A percentile compares a stretch with the other conserved stretches of the same genome.
phyloP scores from a whole-genome alignment of 2,329 filamentous ascomycete genomes.

The Didymella pinodella region DNA sequence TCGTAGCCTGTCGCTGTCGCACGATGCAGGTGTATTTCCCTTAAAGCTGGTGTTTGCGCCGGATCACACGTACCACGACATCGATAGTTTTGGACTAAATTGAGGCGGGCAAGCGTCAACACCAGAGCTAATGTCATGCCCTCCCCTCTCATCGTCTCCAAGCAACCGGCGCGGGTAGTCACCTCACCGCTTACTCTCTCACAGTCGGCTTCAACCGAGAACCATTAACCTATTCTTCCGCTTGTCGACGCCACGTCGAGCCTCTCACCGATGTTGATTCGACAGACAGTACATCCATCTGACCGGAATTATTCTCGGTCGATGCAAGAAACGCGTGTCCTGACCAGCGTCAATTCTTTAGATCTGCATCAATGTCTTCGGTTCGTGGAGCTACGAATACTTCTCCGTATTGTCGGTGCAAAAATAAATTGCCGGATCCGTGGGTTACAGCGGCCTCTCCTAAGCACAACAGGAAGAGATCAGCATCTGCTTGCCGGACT shows the following conservation, averaged over 20 bases:
- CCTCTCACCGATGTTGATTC: constrained; percentile 2
- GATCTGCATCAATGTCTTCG: background rate
- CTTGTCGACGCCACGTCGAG: constrained; percentile 4
- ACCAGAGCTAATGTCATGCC: constrained; percentile 14
- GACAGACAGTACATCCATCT: background rate
- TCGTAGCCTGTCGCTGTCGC: constrained; percentile 23
- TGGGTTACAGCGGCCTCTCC: constrained; percentile 13
- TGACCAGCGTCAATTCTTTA: background rate
- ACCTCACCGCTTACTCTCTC: constrained; percentile 6
- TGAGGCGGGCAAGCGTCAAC: constrained; percentile 11
- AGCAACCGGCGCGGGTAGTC: constrained; percentile 2
- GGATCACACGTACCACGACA: constrained; percentile 15
- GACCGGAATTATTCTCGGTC: constrained; percentile 1
- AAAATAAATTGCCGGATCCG: constrained; percentile 16
- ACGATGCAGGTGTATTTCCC: constrained; percentile 34
- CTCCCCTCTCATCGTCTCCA: constrained; percentile 19
- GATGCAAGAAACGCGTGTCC: background rate
- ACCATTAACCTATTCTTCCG: background rate
- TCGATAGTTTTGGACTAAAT: constrained; percentile 14
- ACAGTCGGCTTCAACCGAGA: constrained; percentile 16
- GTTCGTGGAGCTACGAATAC: background rate
- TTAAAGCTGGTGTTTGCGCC: constrained; percentile 16
- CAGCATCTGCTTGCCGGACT: constrained; percentile 19
- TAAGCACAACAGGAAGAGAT: constrained; percentile 19
- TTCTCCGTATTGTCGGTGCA: constrained; percentile 12